Conservation (phyloP, 768 basidiomycete genomes). For the Rhodosporidiobolus sp. region DNA sequence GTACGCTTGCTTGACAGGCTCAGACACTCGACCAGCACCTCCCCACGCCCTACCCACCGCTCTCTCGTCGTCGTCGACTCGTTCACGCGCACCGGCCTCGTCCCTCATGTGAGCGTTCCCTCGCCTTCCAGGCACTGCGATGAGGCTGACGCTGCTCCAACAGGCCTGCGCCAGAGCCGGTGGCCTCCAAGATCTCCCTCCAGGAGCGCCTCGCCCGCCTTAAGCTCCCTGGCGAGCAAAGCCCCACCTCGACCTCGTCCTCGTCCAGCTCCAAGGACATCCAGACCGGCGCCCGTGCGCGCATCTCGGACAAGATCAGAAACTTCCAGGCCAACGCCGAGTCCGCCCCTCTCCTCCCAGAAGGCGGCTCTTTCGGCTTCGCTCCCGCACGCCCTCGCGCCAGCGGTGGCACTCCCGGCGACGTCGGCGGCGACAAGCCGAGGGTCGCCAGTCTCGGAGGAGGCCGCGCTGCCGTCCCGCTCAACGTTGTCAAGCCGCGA, state of each 20-base stretch:
- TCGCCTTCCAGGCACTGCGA: too few relatives aligned
- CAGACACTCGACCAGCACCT: too few relatives aligned
- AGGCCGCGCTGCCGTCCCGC: constrained; percentile 22
- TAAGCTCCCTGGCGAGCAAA: constrained; percentile 2
- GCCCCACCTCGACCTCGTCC: not conserved
- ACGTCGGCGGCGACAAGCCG: constrained; percentile 1
- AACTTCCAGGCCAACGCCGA: constrained; percentile 29
- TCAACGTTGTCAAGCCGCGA: constrained; percentile 23
- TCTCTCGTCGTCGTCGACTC: too few relatives aligned
- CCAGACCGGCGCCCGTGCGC: constrained; percentile 4
- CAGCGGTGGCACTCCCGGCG: not conserved
- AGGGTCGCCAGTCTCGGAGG: constrained; percentile 33
- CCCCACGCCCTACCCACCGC: too few relatives aligned
- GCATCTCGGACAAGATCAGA: constrained; percentile 24
- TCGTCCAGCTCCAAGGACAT: not conserved
- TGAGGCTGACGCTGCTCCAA: too few relatives aligned
- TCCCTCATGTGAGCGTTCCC: too few relatives aligned
- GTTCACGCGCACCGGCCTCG: too few relatives aligned
- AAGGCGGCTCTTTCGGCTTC: constrained; percentile 14
- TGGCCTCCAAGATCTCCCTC: not conserved
- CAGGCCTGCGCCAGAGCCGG: not conserved
- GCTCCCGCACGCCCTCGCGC: constrained; percentile 6
- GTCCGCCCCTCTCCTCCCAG: constrained; percentile 12
- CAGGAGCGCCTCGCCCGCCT: constrained; percentile 25
- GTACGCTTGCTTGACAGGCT: too few relatives aligned